Conservation (phyloP, 805 yeast genomes). For the Brettanomyces naardenensis region DNA sequence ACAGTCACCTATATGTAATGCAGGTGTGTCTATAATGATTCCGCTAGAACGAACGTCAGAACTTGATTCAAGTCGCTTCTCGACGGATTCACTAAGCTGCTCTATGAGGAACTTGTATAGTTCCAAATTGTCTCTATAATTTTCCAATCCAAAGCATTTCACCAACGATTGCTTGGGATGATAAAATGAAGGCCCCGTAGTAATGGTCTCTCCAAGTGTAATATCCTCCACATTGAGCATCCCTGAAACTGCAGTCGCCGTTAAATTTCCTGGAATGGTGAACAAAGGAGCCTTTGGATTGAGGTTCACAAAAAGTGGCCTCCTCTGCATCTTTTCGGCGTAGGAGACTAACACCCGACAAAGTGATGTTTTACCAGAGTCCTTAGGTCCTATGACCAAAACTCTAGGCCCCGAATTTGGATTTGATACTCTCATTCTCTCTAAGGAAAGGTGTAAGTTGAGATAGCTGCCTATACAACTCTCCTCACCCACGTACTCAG, state of each 20-base stretch:
- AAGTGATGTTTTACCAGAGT: slow-evolving; percentile 74
- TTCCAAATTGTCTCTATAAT: slow-evolving; percentile 46
- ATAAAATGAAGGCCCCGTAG: slow-evolving; percentile 67
- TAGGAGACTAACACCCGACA: slow-evolving; percentile 65
- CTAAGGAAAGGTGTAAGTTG: slow-evolving; percentile 71
- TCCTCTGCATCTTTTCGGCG: slow-evolving; percentile 59
- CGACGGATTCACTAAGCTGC: slow-evolving; percentile 30
- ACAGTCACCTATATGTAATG: slow-evolving; percentile 42
- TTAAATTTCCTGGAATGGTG: slow-evolving; percentile 68
- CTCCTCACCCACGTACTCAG: slow-evolving; percentile 66
- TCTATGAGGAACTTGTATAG: slow-evolving; percentile 38
- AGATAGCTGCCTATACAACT: slow-evolving; percentile 56
- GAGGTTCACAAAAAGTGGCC: slow-evolving; percentile 69
- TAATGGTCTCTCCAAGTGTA: slow-evolving; percentile 70
- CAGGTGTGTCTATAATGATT: slow-evolving; percentile 67
- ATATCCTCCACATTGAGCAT: slow-evolving; percentile 63
- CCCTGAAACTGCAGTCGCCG: slow-evolving; percentile 81
- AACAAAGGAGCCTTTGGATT: slow-evolving; percentile 55
- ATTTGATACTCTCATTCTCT: slow-evolving; percentile 35
- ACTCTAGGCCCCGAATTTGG: slow-evolving; percentile 40
- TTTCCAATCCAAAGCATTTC: slow-evolving; percentile 67
- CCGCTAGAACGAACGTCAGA: slow-evolving; percentile 40
- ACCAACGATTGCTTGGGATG: slow-evolving; percentile 90
- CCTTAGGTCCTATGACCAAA: slow-evolving; percentile 63
- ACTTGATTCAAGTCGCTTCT: slow-evolving; percentile 45